Evolutionary conservation across 208 protist genomes (phyloP), one percentile per base, ranked within the genome.

Genomic region (Trypanosoma melophagium): DNA sequence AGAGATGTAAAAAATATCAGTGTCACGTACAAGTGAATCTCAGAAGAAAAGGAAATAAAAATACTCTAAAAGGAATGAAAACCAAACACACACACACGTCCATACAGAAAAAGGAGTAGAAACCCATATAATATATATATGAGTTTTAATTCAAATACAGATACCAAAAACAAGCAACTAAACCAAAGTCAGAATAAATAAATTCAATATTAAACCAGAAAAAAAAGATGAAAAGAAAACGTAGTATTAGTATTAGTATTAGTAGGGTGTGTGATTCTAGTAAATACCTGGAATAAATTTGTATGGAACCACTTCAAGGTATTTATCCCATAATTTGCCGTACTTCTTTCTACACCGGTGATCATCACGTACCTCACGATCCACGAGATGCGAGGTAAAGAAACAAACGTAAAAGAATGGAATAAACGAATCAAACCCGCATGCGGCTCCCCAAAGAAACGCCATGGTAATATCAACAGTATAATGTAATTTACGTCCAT

Each of bases 351-450:
- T 67, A 77, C 94, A 97, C 59, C 86, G 79, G 21, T 82, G n/a
- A 40, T 95, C 81, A 71, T 97, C 94, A 58, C 97, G 90, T 53
- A 80, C 69, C 70, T 85, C 87, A 50, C 97, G 89, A 71, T 98
- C 90, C 38, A 96, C 64, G 41, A 98, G 80, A 71, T 98, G 86
- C 55, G 49, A 55, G n/a, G 86, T 66, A 71, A 99, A 98, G 86
- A 98, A 98, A 77, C 52, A 84, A 51, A 95, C 80, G 78, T 99
- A 98, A 71, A 98, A 98, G 81, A 97, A 98, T 38, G 97, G 97
- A 52, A 98, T 86, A 64, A 95, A 93, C 24, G 77, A 80, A 35
- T 82, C 55, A 63, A 95, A 96, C 45, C 96, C 96, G 76, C 92
- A 97, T 21, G 81, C 64, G 44, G 89, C 60, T 52, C 96, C 95